A percentile compares a stretch with the other conserved stretches of the same genome.
Conservation (phyloP, 345 rosid species). For the Brassica carinata region DNA sequence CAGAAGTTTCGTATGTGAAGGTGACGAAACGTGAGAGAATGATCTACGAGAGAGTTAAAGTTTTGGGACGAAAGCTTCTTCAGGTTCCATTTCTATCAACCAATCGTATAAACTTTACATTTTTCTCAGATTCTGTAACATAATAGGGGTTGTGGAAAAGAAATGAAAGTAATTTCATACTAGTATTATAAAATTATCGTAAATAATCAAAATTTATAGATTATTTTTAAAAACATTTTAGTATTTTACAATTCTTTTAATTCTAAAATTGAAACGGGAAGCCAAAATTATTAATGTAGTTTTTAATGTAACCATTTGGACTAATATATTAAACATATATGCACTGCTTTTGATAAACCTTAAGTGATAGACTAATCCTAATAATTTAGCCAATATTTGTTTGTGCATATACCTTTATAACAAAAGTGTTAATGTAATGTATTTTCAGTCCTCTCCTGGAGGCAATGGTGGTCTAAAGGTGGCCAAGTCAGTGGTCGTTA, state of each 20-base stretch:
- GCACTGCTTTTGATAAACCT: not conserved
- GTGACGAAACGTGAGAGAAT: conserved; percentile 23
- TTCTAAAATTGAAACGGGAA: not conserved
- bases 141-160: not conserved
- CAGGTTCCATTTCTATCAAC: conserved; percentile 15
- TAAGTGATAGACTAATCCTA: no score
- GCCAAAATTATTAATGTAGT: not conserved
- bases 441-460: conserved; percentile 16
- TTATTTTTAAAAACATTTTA: no score
- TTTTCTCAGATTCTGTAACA: not conserved
- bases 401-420: no score
- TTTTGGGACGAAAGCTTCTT: conserved; percentile 38
- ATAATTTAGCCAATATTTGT: no score
- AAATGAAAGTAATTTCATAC: not conserved
- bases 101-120: not conserved
- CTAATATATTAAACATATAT: no score
- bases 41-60: conserved; percentile 25
- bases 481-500: conserved; percentile 45
- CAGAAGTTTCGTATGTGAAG: conserved; percentile 15
- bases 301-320: not conserved
- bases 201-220: not conserved
- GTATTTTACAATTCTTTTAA: no score
- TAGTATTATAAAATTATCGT: not conserved
- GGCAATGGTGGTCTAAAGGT: conserved; percentile 25
- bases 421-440: not conserved